A percentile compares a stretch with the other conserved stretches of the same genome.
Evolutionary conservation across 2,329 filamentous ascomycete genomes (phyloP).

Genomic region (Aspergillus sp.): DNA sequence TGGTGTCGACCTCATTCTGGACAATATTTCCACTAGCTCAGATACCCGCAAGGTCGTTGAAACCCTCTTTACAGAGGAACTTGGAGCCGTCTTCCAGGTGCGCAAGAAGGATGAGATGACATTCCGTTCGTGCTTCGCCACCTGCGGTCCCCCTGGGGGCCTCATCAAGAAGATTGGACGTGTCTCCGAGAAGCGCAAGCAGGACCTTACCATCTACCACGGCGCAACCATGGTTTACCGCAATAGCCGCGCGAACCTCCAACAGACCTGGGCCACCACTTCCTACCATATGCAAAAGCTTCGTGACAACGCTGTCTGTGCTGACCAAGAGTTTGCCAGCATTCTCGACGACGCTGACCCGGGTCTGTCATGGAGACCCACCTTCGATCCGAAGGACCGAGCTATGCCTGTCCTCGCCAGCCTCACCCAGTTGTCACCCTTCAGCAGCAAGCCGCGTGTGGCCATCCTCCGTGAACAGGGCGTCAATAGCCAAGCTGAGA

Average conservation of each 20-base stretch:
- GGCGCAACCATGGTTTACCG: conserved; percentile 60
- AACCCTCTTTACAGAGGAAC: conserved; percentile 88
- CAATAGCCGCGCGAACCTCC: conserved; percentile 62
- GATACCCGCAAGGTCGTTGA: conserved; percentile 60
- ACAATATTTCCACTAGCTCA: conserved; percentile 54
- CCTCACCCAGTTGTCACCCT: conserved; percentile 47
- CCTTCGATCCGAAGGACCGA: conserved; percentile 69
- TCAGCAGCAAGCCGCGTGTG: conserved; percentile 63
- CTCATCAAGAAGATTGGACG: conserved; percentile 78
- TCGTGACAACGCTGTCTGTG: conserved; percentile 79
- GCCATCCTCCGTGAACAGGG: conserved; percentile 93
- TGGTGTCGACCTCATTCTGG: conserved; percentile 76
- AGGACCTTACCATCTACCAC: conserved; percentile 68
- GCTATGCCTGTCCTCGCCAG: conserved; percentile 61
- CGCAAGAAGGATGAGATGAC: conserved; percentile 72
- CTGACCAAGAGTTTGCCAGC: conserved; percentile 70
- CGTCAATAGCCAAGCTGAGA: conserved; percentile 92
- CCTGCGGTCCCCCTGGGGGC: conserved; percentile 72
- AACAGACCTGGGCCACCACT: conserved; percentile 81
- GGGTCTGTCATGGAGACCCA: conserved; percentile 75
- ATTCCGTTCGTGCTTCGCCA: conserved; percentile 86
- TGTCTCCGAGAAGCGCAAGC: conserved; percentile 58
- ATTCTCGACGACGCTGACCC: conserved; percentile 69
- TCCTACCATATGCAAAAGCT: conserved; percentile 86
- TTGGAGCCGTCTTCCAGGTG: conserved; percentile 93